Conservation (phyloP, 208 protist genomes). For the Trypanosoma mega region DNA sequence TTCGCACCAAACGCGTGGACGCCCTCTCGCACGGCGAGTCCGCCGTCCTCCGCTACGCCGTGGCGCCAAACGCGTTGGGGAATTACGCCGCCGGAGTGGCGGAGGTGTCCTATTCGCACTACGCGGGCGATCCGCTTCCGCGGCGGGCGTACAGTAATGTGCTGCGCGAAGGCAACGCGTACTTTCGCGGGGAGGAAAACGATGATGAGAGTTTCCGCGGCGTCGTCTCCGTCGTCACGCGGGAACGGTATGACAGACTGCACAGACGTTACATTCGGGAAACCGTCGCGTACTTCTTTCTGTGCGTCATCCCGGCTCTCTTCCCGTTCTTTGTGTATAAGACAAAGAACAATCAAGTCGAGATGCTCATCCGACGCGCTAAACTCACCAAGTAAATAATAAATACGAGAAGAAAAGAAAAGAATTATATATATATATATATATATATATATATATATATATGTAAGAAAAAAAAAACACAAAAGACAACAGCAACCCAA, state of each 20-base stretch:
- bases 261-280: slow-evolving; percentile 77
- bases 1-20: slow-evolving; percentile 47
- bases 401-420: neutral
- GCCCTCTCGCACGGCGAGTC: slow-evolving; percentile 58
- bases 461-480: too few relatives aligned
- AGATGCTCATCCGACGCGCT: slow-evolving; percentile 61
- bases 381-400: slow-evolving; percentile 51
- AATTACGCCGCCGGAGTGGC: slow-evolving; percentile 67
- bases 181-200: slow-evolving; percentile 65
- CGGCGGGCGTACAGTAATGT: slow-evolving; percentile 73
- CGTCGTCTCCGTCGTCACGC: slow-evolving; percentile 77
- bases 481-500: neutral
- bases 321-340: slow-evolving; percentile 77
- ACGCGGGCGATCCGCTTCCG: slow-evolving; percentile 54
- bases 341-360: slow-evolving; percentile 70
- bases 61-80: slow-evolving; percentile 63
- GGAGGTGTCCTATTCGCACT: slow-evolving; percentile 69
- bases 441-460: too few relatives aligned
- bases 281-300: slow-evolving; percentile 73
- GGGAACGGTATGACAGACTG: slow-evolving; percentile 78
- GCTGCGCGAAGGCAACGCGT: slow-evolving; percentile 75
- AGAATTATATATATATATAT: too few relatives aligned
- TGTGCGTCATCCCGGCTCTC: slow-evolving; percentile 69
- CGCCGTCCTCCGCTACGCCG: slow-evolving; percentile 68
- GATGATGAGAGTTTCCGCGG: slow-evolving; percentile 87